phyloP scores from a whole-genome alignment of 2,329 filamentous ascomycete species.

The Tolypocladium cylindrosporum region DNA sequence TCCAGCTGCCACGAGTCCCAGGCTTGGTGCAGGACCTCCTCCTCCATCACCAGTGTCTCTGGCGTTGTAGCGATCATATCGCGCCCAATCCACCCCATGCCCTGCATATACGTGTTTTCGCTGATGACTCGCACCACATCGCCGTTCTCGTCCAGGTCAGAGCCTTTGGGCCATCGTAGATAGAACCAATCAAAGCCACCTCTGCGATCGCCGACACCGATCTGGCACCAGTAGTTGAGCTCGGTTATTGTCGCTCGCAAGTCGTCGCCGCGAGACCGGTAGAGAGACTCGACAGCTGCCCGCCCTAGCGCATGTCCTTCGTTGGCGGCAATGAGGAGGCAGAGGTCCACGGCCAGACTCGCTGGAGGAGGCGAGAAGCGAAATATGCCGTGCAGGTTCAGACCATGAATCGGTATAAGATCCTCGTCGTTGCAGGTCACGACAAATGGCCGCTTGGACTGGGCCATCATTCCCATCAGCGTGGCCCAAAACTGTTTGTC shows the following conservation, averaged over 20 bases:
- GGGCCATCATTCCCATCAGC: conserved; percentile 63
- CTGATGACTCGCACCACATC: conserved; percentile 70
- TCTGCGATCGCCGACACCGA: conserved; percentile 81
- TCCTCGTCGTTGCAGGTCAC: conserved; percentile 91
- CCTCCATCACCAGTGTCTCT: conserved; percentile 36
- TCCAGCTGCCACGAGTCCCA: conserved; percentile 62
- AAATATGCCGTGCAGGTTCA: conserved; percentile 80
- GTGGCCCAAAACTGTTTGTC: conserved; percentile 93
- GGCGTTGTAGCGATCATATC: conserved; percentile 37
- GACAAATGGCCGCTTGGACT: conserved; percentile 85
- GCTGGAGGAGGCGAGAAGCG: conserved; percentile 58
- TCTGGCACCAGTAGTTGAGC: conserved; percentile 94
- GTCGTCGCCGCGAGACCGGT: conserved; percentile 58
- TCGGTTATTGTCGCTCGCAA: conserved; percentile 74
- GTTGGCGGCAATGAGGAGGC: conserved; percentile 72
- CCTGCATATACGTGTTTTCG: conserved; percentile 62
- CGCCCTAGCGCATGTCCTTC: conserved; percentile 76
- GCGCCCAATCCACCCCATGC: conserved; percentile 68
- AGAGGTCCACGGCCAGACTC: conserved; percentile 65
- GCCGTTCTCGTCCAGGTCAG: conserved; percentile 57
- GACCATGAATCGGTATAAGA: conserved; percentile 62
- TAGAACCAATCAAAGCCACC: conserved; percentile 87
- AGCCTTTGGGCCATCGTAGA: conserved; percentile 63
- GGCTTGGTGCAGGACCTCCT: conserved; percentile 53
- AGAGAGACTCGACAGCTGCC: conserved; percentile 58